Evolutionary conservation across 345 rosid species (phyloP).

Genomic region (Bruguiera sexangula): DNA sequence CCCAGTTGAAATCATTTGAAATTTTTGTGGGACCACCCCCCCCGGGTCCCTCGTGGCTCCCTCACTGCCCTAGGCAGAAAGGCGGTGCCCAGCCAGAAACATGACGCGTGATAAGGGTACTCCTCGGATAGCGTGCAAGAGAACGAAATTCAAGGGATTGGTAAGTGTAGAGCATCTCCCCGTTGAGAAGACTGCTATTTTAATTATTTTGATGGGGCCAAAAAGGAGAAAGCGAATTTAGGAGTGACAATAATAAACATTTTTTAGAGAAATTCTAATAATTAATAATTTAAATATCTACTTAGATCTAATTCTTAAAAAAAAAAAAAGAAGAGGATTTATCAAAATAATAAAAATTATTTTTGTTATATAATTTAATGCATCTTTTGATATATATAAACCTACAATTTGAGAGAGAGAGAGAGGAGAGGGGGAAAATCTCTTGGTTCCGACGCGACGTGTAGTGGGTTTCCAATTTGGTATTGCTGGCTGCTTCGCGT

Average conservation of each 20-base stretch:
- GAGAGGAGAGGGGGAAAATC: not conserved
- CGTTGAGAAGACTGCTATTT: constrained; percentile 7
- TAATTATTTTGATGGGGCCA: not conserved
- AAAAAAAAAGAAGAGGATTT: too few relatives aligned
- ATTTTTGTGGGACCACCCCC: not conserved
- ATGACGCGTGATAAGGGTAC: constrained; percentile 22
- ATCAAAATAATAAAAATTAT: too few relatives aligned
- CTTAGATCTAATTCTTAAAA: too few relatives aligned
- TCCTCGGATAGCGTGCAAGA: constrained; percentile 9
- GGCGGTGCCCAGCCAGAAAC: constrained; percentile 22
- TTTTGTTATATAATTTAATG: too few relatives aligned
- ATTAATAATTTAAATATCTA: too few relatives aligned
- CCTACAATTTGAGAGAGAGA: not conserved
- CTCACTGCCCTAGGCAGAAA: not conserved
- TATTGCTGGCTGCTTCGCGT: not conserved
- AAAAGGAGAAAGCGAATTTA: not conserved
- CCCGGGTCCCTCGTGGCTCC: not conserved
- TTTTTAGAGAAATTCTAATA: constrained; percentile 9
- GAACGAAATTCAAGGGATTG: not conserved
- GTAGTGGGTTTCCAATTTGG: constrained; percentile 23
- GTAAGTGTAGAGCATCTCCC: too few relatives aligned
- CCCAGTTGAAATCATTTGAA: not conserved
- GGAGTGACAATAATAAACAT: not conserved
- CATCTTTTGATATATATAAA: too few relatives aligned
- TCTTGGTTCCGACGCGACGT: constrained; percentile 15